Evolutionary conservation across 306 rosid species (phyloP).

Genomic region (Quercus mongolica): DNA sequence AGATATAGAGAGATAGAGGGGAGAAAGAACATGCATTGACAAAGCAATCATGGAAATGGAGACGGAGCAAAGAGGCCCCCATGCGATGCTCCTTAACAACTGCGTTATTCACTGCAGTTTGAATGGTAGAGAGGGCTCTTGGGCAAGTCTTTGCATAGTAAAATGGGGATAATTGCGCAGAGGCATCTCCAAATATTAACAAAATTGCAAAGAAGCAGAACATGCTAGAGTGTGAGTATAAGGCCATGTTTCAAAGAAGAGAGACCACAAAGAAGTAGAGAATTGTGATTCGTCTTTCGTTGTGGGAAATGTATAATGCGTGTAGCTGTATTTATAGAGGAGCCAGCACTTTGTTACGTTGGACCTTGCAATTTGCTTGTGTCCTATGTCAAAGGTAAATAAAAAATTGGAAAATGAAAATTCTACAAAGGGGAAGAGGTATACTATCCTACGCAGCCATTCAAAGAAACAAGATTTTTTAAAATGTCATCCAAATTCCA

Average conservation of each 20-base stretch:
- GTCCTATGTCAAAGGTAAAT: slow-evolving; percentile 18
- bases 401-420: background rate
- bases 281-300: slow-evolving; percentile 3
- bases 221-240: slow-evolving; percentile 3
- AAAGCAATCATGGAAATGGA: slow-evolving; percentile 62
- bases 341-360: background rate
- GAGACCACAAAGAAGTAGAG: background rate
- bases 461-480: background rate
- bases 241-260: slow-evolving; percentile 29
- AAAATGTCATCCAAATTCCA: background rate
- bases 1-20: background rate
- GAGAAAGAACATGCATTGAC: slow-evolving; percentile 42
- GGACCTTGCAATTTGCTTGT: slow-evolving; percentile 20
- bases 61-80: slow-evolving; percentile 72
- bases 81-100: slow-evolving; percentile 58
- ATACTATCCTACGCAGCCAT: background rate
- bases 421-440: background rate
- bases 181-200: slow-evolving; percentile 20
- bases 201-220: slow-evolving; percentile 28
- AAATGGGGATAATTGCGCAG: slow-evolving; percentile 36
- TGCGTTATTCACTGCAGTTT: slow-evolving; percentile 40
- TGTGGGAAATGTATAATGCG: slow-evolving; percentile 6
- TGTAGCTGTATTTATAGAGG: slow-evolving; percentile 31
- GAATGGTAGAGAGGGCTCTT: slow-evolving; percentile 41
- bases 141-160: slow-evolving; percentile 47